phyloP scores from a whole-genome alignment of 257 asterid species.

The Solanum okadae region DNA sequence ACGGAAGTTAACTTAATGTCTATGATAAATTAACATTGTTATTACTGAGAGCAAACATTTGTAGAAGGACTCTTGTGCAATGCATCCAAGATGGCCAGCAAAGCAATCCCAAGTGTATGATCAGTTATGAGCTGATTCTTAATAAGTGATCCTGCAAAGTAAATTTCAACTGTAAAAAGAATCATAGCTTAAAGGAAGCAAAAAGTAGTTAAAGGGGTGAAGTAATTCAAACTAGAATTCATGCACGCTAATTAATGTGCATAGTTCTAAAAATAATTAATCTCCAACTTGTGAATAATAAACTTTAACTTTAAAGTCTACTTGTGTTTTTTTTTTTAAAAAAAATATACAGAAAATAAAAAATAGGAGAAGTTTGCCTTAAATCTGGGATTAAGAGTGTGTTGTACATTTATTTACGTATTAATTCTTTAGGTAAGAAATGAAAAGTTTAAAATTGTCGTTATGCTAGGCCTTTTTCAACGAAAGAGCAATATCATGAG shows the following conservation, averaged over 20 bases:
- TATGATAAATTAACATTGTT: background rate
- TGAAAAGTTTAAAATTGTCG: background rate
- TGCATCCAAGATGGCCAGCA: constrained; percentile 83
- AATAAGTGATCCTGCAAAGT: constrained; percentile 67
- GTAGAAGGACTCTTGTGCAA: constrained; percentile 59
- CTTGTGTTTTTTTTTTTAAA: background rate
- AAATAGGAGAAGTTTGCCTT: background rate
- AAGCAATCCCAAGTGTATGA: constrained; percentile 78
- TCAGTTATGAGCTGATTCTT: constrained; percentile 84
- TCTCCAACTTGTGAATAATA: background rate
- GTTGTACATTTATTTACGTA: background rate
- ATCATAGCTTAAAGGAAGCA: background rate
- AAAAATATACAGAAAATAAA: background rate
- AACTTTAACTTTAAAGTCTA: background rate
- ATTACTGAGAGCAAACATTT: constrained; percentile 30
- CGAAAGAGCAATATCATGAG: background rate
- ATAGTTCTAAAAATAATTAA: background rate
- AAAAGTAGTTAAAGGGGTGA: background rate
- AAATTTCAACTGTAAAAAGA: background rate
- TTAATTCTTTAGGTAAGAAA: background rate
- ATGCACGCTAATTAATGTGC: background rate
- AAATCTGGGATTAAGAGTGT: background rate
- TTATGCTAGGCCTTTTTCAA: background rate
- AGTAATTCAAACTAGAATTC: background rate
- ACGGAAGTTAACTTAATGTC: background rate